Conservation (phyloP, 345 rosid genomes). For the Ceriops tagal region DNA sequence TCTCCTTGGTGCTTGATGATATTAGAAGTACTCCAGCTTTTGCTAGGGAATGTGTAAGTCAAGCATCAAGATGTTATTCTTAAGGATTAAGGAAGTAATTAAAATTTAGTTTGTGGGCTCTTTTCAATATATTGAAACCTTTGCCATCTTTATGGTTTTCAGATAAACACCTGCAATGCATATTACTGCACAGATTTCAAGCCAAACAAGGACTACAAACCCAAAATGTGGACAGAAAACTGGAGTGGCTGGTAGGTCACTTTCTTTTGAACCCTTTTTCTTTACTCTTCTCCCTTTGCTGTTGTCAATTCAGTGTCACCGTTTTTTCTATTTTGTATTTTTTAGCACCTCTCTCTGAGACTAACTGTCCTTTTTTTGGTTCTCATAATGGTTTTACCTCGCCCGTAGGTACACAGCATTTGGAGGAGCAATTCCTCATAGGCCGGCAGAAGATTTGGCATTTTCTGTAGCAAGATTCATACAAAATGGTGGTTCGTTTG, state of each 20-base stretch:
- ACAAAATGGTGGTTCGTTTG: slow-evolving; percentile 40
- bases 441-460: slow-evolving; percentile 49
- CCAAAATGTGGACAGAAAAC: slow-evolving; percentile 44
- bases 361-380: background rate
- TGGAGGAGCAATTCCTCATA: slow-evolving; percentile 41
- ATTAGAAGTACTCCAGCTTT: background rate
- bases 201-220: slow-evolving; percentile 40
- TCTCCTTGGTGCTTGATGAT: background rate
- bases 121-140: background rate
- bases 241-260: slow-evolving; percentile 37
- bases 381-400: background rate
- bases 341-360: background rate
- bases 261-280: background rate
- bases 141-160: background rate
- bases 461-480: slow-evolving; percentile 46
- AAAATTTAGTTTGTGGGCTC: background rate
- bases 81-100: background rate
- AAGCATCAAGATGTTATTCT: background rate
- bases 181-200: slow-evolving; percentile 41
- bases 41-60: background rate
- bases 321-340: too few species aligned
- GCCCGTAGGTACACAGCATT: slow-evolving; percentile 36
- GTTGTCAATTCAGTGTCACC: background rate
- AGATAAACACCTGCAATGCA: slow-evolving; percentile 45
- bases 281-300: background rate